A percentile compares a stretch with the other conserved stretches of the same genome.
These are phyloP conservation scores for Talaromyces sp. DNA, from an alignment of 2,329 filamentous ascomycete genomes.

Conservation along the genomic window DNA sequence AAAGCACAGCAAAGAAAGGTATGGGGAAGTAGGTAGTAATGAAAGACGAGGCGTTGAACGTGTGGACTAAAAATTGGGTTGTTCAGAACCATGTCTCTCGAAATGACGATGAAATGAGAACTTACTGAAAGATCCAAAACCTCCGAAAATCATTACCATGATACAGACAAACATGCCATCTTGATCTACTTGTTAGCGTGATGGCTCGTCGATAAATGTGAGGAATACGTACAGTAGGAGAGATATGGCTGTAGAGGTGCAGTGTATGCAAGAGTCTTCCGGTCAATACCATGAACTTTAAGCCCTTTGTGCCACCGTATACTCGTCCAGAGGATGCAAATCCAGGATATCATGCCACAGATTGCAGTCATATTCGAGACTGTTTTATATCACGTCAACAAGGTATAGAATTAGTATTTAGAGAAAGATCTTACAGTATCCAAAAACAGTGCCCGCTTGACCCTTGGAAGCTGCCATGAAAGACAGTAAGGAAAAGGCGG, in stretches of 20 bases:
- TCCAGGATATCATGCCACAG: conserved; percentile 23
- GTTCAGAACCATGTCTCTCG: not conserved
- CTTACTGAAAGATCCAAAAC: conserved; percentile 25
- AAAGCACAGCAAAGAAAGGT: conserved; percentile 23
- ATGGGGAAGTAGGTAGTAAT: conserved; percentile 26
- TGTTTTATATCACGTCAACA: not conserved
- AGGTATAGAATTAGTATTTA: not conserved
- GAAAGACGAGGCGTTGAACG: conserved; percentile 23
- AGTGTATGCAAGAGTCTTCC: conserved; percentile 20
- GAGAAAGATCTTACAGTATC: conserved; percentile 19
- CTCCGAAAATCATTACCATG: conserved; percentile 25
- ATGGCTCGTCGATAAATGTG: not conserved
- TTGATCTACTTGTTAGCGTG: not conserved
- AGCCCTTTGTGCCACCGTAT: conserved; percentile 26
- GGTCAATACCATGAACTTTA: conserved; percentile 24
- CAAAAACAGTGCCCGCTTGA: conserved; percentile 21
- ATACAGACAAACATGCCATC: conserved; percentile 23
- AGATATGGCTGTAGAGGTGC: conserved; percentile 58
- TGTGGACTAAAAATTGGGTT: conserved; percentile 16
- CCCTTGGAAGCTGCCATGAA: conserved; percentile 22
- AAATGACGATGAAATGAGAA: not conserved
- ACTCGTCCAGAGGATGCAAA: conserved; percentile 19
- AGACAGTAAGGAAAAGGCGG: conserved; percentile 19
- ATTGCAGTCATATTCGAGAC: conserved; percentile 23
- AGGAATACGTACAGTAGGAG: conserved; percentile 46